Percentiles rank a stretch among this genome's conserved stretches.
Conservation (phyloP, 2,329 filamentous ascomycete genomes). For the Gaeumannomyces sp. region DNA sequence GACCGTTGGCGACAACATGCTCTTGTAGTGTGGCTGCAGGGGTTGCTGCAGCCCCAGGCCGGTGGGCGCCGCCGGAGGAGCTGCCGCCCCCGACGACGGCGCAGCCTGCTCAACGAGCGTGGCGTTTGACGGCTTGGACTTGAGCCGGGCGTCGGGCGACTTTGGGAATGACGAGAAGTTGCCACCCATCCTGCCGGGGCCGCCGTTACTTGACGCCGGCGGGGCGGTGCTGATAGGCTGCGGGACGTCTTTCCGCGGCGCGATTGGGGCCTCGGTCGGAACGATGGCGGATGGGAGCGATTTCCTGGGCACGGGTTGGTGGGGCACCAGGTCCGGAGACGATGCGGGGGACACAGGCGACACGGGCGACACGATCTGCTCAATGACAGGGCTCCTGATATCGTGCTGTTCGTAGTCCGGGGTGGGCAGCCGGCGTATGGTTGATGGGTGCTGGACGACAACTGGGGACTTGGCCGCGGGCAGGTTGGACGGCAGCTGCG, state of each 20-base stretch:
- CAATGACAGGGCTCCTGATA: slow-evolving; percentile 28
- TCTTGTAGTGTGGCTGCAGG: background rate
- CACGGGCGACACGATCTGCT: slow-evolving; percentile 34
- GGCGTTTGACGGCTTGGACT: background rate
- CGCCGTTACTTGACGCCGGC: background rate
- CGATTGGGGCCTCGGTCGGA: slow-evolving; percentile 10
- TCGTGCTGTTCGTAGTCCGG: slow-evolving; percentile 43
- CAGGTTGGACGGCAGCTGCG: slow-evolving; percentile 12
- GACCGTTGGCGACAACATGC: background rate
- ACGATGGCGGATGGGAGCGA: background rate
- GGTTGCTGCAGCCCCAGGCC: background rate
- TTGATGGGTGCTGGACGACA: background rate
- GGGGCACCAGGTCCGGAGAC: slow-evolving; percentile 30
- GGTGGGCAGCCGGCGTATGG: slow-evolving; percentile 35
- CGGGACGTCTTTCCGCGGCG: slow-evolving; percentile 12
- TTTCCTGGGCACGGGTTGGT: background rate
- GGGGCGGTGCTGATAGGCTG: slow-evolving; percentile 2
- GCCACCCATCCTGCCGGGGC: slow-evolving; percentile 7
- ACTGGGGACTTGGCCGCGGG: background rate
- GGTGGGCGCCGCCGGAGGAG: background rate
- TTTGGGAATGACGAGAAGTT: slow-evolving; percentile 6
- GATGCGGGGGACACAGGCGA: slow-evolving; percentile 41
- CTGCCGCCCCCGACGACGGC: too few species aligned
- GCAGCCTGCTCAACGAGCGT: background rate
- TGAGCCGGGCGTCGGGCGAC: slow-evolving; percentile 6